Percentiles rank a stretch among this genome's conserved stretches.
These are phyloP conservation scores for Neofusicoccum umdonicola DNA, from an alignment of 2,329 filamentous ascomycete genomes.

Conservation along the genomic window DNA sequence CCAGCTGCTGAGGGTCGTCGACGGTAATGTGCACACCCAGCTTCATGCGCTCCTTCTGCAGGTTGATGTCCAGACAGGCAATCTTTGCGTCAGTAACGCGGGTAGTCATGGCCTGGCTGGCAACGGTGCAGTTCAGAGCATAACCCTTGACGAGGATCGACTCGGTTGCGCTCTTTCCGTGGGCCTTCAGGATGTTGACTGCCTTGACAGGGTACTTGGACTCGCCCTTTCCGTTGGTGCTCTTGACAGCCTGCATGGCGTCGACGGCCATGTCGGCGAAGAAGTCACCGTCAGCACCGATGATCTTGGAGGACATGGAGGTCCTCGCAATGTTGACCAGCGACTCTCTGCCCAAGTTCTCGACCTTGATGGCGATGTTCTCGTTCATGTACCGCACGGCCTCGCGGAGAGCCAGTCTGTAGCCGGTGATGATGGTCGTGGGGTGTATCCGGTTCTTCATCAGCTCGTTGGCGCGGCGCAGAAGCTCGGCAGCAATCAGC, in stretches of 20 bases:
- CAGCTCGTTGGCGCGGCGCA: slow-evolving; percentile 91
- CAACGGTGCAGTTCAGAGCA: slow-evolving; percentile 96
- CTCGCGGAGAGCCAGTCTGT: slow-evolving; percentile 90
- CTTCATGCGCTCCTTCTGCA: slow-evolving; percentile 99
- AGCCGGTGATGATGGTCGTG: slow-evolving; percentile 98
- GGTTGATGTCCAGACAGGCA: slow-evolving; percentile 93
- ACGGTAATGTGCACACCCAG: slow-evolving; percentile 97
- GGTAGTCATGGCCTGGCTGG: slow-evolving; percentile 96
- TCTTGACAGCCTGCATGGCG: slow-evolving; percentile 91
- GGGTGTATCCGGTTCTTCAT: slow-evolving; percentile 99
- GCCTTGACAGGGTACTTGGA: slow-evolving; percentile 98
- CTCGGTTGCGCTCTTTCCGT: slow-evolving; percentile 88
- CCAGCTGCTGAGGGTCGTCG: slow-evolving; percentile 93
- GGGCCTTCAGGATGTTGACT: slow-evolving; percentile 97
- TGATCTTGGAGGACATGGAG: slow-evolving; percentile 99
- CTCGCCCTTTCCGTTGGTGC: slow-evolving; percentile 85
- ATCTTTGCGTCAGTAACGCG: slow-evolving; percentile 93
- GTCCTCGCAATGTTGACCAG: slow-evolving; percentile 95
- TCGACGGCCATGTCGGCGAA: slow-evolving; percentile 97
- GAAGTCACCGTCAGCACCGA: slow-evolving; percentile 92
- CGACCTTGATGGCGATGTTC: slow-evolving; percentile 94
- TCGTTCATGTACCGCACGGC: slow-evolving; percentile 99
- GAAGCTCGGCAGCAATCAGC: slow-evolving; percentile 90
- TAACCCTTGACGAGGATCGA: slow-evolving; percentile 93
- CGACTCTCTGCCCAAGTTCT: slow-evolving; percentile 84